Evolutionary conservation across 805 yeast genomes (phyloP).

Genomic region (Lachancea lanzarotensis): DNA sequence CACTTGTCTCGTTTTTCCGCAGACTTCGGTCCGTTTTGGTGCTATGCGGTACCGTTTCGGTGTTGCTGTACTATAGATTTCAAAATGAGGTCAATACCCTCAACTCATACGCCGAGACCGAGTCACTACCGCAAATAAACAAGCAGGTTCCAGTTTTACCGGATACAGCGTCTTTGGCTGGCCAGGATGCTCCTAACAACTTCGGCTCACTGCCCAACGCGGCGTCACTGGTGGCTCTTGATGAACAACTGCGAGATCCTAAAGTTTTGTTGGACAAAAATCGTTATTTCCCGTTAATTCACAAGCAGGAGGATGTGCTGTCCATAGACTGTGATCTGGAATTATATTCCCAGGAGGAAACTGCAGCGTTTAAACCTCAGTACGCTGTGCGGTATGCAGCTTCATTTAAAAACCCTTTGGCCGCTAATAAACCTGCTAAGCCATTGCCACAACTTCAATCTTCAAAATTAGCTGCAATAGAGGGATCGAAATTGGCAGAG

Average conservation of each 20-base stretch:
- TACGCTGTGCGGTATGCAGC: conserved; percentile 25
- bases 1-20: conserved; percentile 14
- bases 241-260: conserved; percentile 18
- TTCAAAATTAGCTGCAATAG: conserved; percentile 21
- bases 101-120: conserved; percentile 33
- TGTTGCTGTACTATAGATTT: conserved; percentile 32
- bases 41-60: conserved; percentile 23
- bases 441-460: conserved; percentile 24
- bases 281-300: conserved; percentile 35
- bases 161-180: neutral
- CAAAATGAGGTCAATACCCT: conserved; percentile 32
- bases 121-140: conserved; percentile 28
- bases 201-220: neutral
- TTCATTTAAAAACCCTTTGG: conserved; percentile 16
- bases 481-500: neutral
- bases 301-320: conserved; percentile 5
- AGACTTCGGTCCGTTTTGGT: conserved; percentile 25
- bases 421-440: conserved; percentile 16
- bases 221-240: neutral
- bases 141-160: conserved; percentile 8
- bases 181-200: neutral
- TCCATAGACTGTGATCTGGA: conserved; percentile 1
- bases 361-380: conserved; percentile 18
- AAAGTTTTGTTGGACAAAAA: conserved; percentile 30
- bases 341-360: conserved; percentile 16